Base-by-base conservation (phyloP, 495 filamentous ascomycete genomes). In the Hypoxylon intermedium region DNA sequence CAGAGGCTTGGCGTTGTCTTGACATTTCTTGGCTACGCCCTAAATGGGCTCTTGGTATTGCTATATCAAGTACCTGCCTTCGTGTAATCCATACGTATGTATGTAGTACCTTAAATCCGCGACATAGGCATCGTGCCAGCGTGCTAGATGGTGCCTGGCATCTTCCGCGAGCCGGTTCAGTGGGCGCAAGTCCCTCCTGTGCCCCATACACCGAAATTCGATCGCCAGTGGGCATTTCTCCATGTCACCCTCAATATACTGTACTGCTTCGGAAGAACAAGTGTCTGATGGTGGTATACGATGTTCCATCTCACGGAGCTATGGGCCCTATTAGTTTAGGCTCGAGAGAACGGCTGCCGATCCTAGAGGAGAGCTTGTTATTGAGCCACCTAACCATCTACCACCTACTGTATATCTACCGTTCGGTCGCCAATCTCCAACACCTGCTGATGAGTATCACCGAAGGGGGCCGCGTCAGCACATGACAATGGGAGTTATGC, bases 381-480 rank as follows among this genome's bases (percentile, higher is more conserved):
- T 37, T 15, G 34, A n/a, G 13, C 34, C 3, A 15, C 6, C 34
- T 53, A 59, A 50, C 47, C 48, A 58, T 53, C 60, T 64, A 59
- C 61, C 49, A 55, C 53, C 48, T 65, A 53, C 50, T 55, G 34
- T 54, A 58, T 58, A 58, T 49, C 60, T 57, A 58, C 43, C 48
- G 43, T 34, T 13, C 16, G 6, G 5, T 20, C 19, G 24, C 19
- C 23, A 53, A 52, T 47, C 53, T 57, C 53, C 46, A 63, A 63
- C 54, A 48, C 5, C 38, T 49, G 40, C 26, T 43, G 30, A 36
- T 45, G 46, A 57, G 55, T 65, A 65, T 65, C 62, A 60, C 62
- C 62, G 62, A 65, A 65, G 41, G 30, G 43, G 62, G 55, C 62
- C 62, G 62, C 62, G 62, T 65, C 55, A 65, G 62, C 61, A 65